These are phyloP conservation scores for Ceratocystis eucalypticola DNA, from an alignment of 2,329 filamentous ascomycete genomes.

Conservation along the genomic window DNA sequence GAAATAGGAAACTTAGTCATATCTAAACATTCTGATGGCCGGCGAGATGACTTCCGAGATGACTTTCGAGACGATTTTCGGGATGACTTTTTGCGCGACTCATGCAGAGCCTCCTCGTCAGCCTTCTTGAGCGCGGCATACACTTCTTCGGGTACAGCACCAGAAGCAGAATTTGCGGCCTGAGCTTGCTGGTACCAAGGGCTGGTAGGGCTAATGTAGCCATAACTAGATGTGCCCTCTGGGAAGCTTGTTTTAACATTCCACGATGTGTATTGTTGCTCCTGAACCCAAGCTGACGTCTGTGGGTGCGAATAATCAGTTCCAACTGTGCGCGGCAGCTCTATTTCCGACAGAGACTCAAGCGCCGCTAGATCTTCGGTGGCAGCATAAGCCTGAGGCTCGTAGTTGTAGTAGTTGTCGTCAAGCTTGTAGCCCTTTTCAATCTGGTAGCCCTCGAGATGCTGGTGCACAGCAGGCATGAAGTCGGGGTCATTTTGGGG, in stretches of 20 bases:
- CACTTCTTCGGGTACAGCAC: background rate
- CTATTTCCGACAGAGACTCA: slow-evolving; percentile 4
- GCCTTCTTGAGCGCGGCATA: background rate
- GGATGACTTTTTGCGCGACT: background rate
- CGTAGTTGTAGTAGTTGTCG: background rate
- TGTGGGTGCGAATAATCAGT: background rate
- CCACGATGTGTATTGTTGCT: background rate
- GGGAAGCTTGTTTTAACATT: background rate
- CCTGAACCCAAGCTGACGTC: background rate
- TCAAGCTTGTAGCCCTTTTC: slow-evolving; percentile 4
- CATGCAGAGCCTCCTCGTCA: background rate
- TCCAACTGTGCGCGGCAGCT: background rate
- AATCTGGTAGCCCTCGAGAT: background rate
- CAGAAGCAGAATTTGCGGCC: background rate
- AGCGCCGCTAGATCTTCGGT: slow-evolving; percentile 1
- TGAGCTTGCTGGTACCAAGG: background rate
- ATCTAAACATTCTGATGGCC: slow-evolving; percentile 5
- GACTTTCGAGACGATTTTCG: slow-evolving; percentile 13
- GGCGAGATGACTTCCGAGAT: slow-evolving; percentile 10
- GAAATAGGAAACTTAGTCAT: background rate
- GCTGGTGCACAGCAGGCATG: background rate
- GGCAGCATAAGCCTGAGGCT: background rate
- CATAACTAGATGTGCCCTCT: background rate
- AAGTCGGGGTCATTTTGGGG: background rate
- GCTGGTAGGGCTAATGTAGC: background rate